Conservation (phyloP, 2,329 filamentous ascomycete species). For the Penicillium palitans region DNA sequence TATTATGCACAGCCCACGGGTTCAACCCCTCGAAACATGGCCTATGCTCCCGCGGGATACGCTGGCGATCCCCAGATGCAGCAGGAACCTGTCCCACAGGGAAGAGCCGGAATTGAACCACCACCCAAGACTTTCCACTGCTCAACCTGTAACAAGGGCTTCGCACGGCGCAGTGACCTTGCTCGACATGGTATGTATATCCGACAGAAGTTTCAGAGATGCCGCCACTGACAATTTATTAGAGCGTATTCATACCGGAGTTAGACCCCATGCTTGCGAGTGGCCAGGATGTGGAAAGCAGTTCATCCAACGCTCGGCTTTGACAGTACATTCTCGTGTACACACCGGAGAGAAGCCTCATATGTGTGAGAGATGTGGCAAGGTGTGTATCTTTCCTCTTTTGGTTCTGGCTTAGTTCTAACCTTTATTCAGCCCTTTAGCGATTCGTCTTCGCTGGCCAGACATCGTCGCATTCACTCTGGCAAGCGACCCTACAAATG, state of each 20-base stretch:
- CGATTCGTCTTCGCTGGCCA: constrained; percentile 89
- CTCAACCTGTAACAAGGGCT: constrained; percentile 84
- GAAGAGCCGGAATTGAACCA: constrained; percentile 46
- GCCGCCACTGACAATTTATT: constrained; percentile 7
- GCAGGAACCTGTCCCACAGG: constrained; percentile 44
- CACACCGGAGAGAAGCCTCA: constrained; percentile 99
- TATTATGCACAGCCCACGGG: constrained; percentile 34
- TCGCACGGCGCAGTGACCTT: constrained; percentile 89
- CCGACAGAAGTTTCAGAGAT: neutral
- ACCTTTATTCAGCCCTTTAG: constrained; percentile 72
- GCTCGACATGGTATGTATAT: constrained; percentile 78
- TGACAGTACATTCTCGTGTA: constrained; percentile 92
- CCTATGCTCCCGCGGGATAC: constrained; percentile 52
- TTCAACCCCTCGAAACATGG: constrained; percentile 57
- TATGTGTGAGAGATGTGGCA: constrained; percentile 94
- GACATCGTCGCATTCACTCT: constrained; percentile 91
- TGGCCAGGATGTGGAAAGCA: constrained; percentile 86
- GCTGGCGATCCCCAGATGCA: constrained; percentile 50
- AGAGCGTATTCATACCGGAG: constrained; percentile 95
- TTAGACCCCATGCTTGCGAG: constrained; percentile 90
- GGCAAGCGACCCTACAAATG: constrained; percentile 97
- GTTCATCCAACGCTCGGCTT: constrained; percentile 92
- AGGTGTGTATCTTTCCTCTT: constrained; percentile 59
- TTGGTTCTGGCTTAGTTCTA: constrained; percentile 1
- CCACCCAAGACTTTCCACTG: constrained; percentile 81